Conservation (phyloP, 192 early-diverging fungal genomes). For the Backusella psychrophila region DNA sequence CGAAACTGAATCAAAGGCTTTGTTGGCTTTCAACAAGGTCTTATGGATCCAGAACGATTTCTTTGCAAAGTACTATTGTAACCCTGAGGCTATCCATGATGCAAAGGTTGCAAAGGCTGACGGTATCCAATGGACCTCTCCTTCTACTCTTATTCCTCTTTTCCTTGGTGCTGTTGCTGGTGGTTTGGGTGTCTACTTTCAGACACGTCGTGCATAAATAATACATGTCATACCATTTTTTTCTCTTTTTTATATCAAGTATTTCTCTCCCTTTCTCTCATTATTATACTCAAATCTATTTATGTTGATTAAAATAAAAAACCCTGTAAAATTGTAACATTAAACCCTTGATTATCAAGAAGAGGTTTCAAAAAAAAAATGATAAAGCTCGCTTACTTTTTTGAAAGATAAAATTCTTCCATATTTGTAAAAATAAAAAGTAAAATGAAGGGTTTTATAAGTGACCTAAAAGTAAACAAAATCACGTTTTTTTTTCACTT, state of each 20-base stretch:
- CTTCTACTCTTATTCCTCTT: constrained; percentile 10
- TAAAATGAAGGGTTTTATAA: no score
- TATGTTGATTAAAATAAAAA: background rate
- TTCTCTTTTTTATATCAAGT: background rate
- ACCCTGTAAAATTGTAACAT: background rate
- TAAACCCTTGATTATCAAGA: background rate
- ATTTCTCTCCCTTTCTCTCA: background rate
- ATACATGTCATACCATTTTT: background rate
- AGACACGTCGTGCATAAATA: background rate
- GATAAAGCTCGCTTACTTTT: background rate
- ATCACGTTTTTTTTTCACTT: no score
- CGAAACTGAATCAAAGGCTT: constrained; percentile 50
- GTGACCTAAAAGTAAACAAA: no score
- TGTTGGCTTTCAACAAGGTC: constrained; percentile 76
- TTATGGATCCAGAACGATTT: constrained; percentile 87
- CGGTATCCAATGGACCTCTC: background rate
- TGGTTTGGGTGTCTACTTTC: constrained; percentile 1
- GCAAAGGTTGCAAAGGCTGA: background rate
- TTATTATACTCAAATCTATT: background rate
- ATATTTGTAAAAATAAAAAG: no score
- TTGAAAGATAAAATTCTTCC: background rate
- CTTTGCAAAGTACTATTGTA: constrained; percentile 73
- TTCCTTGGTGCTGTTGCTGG: constrained; percentile 17
- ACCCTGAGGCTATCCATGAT: background rate
- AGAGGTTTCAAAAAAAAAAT: background rate